Conservation (phyloP, 1,139 yeast species). For the Pichia sp. region DNA sequence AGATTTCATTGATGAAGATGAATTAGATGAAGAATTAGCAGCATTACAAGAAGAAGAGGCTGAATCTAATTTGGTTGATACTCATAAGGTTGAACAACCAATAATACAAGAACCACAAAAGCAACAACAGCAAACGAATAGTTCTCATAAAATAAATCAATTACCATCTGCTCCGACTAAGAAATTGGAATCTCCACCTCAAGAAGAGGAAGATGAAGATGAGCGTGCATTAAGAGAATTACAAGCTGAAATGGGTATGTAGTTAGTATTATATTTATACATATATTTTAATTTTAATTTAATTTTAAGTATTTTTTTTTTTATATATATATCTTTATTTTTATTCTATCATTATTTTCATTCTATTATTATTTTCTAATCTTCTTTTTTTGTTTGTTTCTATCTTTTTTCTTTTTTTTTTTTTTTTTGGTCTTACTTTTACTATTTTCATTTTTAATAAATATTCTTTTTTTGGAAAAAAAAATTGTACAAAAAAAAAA, state of each 20-base stretch:
- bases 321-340: background rate
- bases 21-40: constrained; percentile 84
- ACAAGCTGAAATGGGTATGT: constrained; percentile 87
- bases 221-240: constrained; percentile 85
- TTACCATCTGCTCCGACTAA: constrained; percentile 41
- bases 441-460: background rate
- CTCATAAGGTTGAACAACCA: constrained; percentile 8
- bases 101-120: constrained; percentile 10
- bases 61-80: constrained; percentile 28
- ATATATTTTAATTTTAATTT: background rate
- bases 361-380: too few relatives aligned
- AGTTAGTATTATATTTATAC: constrained; percentile 14
- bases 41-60: constrained; percentile 79
- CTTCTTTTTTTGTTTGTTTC: too few relatives aligned
- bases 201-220: constrained; percentile 35
- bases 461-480: too few relatives aligned
- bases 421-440: background rate
- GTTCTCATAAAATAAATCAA: constrained; percentile 15
- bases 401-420: too few relatives aligned
- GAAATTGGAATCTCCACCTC: constrained; percentile 15
- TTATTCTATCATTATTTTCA: too few relatives aligned
- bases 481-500: too few relatives aligned
- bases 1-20: constrained; percentile 68
- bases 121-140: background rate
- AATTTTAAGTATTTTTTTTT: background rate